Evolutionary conservation across 2,329 filamentous ascomycete species (phyloP).

Genomic region (Cytospora mali): DNA sequence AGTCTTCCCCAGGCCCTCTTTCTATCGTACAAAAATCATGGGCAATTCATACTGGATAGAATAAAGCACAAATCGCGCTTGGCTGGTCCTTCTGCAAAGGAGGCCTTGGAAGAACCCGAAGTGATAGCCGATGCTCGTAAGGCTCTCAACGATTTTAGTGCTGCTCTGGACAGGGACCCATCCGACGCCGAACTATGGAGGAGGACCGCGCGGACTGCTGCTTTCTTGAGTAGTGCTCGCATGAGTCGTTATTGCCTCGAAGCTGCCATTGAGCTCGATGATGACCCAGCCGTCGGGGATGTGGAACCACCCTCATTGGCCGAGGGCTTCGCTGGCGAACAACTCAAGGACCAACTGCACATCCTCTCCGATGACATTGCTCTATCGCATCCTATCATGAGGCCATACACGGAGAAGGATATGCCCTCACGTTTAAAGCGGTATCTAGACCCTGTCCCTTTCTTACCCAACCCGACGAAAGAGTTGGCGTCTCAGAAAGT

Average conservation of each 20-base stretch:
- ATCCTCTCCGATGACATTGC: constrained; percentile 58
- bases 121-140: constrained; percentile 44
- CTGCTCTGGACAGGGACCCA: constrained; percentile 65
- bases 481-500: constrained; percentile 39
- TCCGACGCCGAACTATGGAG: constrained; percentile 70
- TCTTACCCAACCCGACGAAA: constrained; percentile 57
- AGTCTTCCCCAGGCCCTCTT: constrained; percentile 88
- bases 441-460: constrained; percentile 64
- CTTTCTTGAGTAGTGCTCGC: constrained; percentile 58
- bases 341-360: constrained; percentile 58
- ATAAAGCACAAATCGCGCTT: constrained; percentile 56
- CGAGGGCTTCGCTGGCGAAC: constrained; percentile 64
- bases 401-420: constrained; percentile 55
- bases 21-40: constrained; percentile 92
- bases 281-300: constrained; percentile 64
- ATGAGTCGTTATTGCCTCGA: constrained; percentile 66
- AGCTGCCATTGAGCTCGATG: constrained; percentile 67
- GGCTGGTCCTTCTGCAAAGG: constrained; percentile 32
- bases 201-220: constrained; percentile 59
- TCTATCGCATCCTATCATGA: constrained; percentile 63
- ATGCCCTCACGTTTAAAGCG: constrained; percentile 56
- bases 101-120: constrained; percentile 42
- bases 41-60: constrained; percentile 84
- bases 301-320: constrained; percentile 65
- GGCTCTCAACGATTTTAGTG: constrained; percentile 59